Evolutionary conservation across 2,329 filamentous ascomycete species (phyloP).

Genomic region (Fusarium udum): DNA sequence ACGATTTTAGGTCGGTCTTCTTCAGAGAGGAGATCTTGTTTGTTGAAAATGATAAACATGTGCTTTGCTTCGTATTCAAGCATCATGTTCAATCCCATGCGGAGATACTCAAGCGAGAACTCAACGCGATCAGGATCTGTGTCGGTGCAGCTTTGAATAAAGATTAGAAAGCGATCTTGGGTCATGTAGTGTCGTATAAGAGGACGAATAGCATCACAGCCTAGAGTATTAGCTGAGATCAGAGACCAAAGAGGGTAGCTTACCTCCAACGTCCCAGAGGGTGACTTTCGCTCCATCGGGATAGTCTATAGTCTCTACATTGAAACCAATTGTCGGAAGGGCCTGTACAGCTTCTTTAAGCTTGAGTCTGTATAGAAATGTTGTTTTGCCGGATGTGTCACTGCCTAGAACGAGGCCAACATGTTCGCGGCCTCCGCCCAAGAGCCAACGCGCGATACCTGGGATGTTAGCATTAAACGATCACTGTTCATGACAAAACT

Average conservation of each 20-base stretch:
- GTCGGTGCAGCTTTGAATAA: conserved; percentile 45
- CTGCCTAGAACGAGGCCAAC: conserved; percentile 36
- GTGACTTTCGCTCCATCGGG: conserved; percentile 32
- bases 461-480: background rate
- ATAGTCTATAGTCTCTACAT: conserved; percentile 78
- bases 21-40: conserved; percentile 43
- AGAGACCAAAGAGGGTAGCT: background rate
- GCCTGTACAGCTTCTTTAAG: conserved; percentile 92
- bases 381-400: conserved; percentile 72
- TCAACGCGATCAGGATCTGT: conserved; percentile 32
- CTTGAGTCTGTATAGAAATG: conserved; percentile 82
- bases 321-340: conserved; percentile 95
- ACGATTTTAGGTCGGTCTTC: conserved; percentile 30
- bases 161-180: conserved; percentile 41
- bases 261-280: conserved; percentile 46
- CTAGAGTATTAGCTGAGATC: conserved; percentile 7
- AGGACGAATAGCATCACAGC: conserved; percentile 43
- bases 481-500: background rate
- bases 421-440: conserved; percentile 32
- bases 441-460: conserved; percentile 39
- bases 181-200: conserved; percentile 43
- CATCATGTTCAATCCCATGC: conserved; percentile 33
- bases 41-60: conserved; percentile 47
- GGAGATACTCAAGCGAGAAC: conserved; percentile 43
- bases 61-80: conserved; percentile 28